Evolutionary conservation across 805 yeast species (phyloP), one percentile per base, ranked within the genome.

Genomic region (Wickerhamiella cacticola): DNA sequence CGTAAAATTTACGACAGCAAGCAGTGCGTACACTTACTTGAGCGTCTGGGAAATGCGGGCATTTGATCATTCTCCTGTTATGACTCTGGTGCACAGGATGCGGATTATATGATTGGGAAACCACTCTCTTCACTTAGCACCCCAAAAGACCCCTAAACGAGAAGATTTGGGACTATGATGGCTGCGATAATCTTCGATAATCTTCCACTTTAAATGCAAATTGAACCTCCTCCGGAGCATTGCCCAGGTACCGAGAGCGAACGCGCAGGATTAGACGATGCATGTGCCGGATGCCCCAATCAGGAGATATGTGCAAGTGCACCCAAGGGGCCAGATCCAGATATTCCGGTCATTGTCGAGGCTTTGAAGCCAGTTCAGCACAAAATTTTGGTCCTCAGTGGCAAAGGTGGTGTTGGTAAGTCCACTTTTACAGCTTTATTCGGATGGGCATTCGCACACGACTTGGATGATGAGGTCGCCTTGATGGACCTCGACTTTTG

Each of bases 171-270:
- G n/a, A n/a, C n/a, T n/a, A n/a, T n/a, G n/a, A n/a, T n/a, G n/a
- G n/a, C n/a, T n/a, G n/a, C n/a, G n/a, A n/a, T n/a, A n/a, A n/a
- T n/a, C n/a, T n/a, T n/a, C n/a, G n/a, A n/a, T n/a, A n/a, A n/a
- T n/a, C n/a, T n/a, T n/a, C n/a, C 34, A 12, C 34, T 29, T 29
- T 29, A 29, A 6, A 41, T 41, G 45, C 22, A 25, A 22, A 25
- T 41, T 13, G 43, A 40, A 0, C 87, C 92, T 0, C 94, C 82
- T 59, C 97, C 98, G 1, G 96, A 87, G 60, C 97, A 92, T 64
- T 92, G 99, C 68, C 98, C 98, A 0, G 99, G 98, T 1, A 95
- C 97, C 1, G 96, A 89, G 60, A 81, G 94, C 2, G 96, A 87
- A 56, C 65, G 68, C 46, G 98, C 99, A 1, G 99, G 99, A 6